These are phyloP conservation scores for Scalesia atractyloides DNA, from an alignment of 129 eudicot species.

Conservation along the genomic window DNA sequence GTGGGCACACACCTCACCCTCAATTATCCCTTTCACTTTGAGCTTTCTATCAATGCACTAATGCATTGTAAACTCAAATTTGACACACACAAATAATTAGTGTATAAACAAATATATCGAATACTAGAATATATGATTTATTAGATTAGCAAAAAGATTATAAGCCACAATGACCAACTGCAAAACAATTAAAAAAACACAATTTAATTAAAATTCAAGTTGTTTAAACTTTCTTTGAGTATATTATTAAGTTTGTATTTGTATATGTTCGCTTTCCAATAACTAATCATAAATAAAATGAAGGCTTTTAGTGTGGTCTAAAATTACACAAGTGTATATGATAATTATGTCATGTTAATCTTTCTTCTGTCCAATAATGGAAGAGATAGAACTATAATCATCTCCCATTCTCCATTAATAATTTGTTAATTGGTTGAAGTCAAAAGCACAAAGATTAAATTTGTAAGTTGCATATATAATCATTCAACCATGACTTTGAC, in stretches of 20 bases:
- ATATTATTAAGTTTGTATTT: neutral
- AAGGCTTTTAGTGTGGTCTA: conserved; percentile 13
- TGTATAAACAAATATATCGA: conserved; percentile 12
- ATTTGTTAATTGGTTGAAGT: conserved; percentile 29
- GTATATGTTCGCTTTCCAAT: conserved; percentile 2
- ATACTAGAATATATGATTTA: neutral
- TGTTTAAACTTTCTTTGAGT: neutral
- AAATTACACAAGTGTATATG: conserved; percentile 25
- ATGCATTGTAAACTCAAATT: conserved; percentile 11
- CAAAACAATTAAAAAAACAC: neutral
- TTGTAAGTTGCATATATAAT: conserved; percentile 31
- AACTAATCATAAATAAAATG: neutral
- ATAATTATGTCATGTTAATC: conserved; percentile 36
- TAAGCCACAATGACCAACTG: neutral
- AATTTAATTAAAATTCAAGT: neutral
- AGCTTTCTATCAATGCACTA: conserved; percentile 24
- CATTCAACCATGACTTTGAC: conserved; percentile 32
- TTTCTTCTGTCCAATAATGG: conserved; percentile 39
- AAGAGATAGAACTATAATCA: conserved; percentile 26
- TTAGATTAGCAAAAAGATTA: neutral
- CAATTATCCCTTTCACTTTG: conserved; percentile 36
- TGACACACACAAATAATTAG: conserved; percentile 7
- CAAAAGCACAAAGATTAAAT: conserved; percentile 48
- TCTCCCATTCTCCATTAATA: conserved; percentile 29
- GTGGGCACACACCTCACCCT: conserved; percentile 43